Conservation (phyloP, 192 early-diverging fungal species). For the Funneliformis mosseae region DNA sequence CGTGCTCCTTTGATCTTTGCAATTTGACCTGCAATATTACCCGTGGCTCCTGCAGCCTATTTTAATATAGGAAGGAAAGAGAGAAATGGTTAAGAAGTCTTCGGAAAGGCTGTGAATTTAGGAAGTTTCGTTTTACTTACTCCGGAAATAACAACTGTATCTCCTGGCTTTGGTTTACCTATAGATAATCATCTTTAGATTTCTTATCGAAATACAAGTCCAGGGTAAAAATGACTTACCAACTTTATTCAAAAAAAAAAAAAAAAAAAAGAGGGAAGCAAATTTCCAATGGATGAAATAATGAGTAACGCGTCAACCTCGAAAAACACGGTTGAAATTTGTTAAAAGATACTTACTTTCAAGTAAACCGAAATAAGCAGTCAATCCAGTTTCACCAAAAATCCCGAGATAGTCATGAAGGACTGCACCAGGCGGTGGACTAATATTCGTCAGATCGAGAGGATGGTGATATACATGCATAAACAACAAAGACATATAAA, state of each 20-base stretch:
- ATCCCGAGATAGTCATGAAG: conserved; percentile 44
- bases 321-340: conserved; percentile 22
- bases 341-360: conserved; percentile 41
- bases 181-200: neutral
- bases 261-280: too few species aligned
- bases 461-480: neutral
- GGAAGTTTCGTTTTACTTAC: conserved; percentile 1
- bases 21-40: conserved; percentile 47
- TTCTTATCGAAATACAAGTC: neutral
- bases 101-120: neutral
- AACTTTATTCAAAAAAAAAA: neutral
- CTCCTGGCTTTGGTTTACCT: conserved; percentile 37
- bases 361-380: conserved; percentile 55
- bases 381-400: conserved; percentile 47
- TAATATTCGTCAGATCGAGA: neutral
- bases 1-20: conserved; percentile 49
- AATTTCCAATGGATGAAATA: neutral
- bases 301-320: neutral
- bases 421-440: conserved; percentile 38
- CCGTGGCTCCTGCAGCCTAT: conserved; percentile 54
- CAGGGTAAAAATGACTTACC: neutral
- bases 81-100: neutral
- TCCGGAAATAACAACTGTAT: conserved; percentile 53
- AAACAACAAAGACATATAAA: neutral
- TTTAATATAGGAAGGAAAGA: neutral